These are phyloP conservation scores for Erucastrum elatum DNA, from an alignment of 345 rosid species.

Conservation along the genomic window DNA sequence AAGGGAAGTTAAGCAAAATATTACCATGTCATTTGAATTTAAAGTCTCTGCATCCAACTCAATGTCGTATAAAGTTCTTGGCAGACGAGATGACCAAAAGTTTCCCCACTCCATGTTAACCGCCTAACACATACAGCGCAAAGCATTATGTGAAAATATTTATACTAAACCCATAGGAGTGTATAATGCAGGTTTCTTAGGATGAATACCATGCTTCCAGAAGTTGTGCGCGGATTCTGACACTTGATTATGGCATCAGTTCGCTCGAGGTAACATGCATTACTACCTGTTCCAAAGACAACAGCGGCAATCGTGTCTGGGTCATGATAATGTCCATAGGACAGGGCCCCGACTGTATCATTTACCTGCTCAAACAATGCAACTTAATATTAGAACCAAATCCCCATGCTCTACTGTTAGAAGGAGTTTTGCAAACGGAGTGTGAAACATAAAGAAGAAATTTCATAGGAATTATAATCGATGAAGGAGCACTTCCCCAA, in stretches of 20 bases:
- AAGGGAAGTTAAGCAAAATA: not conserved
- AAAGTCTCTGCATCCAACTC: slow-evolving; percentile 82
- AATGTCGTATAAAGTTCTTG: slow-evolving; percentile 83
- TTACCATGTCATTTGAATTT: slow-evolving; percentile 86
- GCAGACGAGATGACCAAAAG: slow-evolving; percentile 83
- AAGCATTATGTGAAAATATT: not conserved
- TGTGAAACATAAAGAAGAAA: not conserved
- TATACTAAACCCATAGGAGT: not conserved
- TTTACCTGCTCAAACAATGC: slow-evolving; percentile 60
- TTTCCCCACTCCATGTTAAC: slow-evolving; percentile 99
- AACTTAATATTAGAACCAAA: slow-evolving; percentile 12
- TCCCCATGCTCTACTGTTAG: not conserved
- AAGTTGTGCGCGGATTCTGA: slow-evolving; percentile 75
- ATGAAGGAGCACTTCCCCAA: slow-evolving; percentile 10
- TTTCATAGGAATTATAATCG: not conserved
- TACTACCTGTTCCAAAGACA: slow-evolving; percentile 89
- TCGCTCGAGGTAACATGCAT: slow-evolving; percentile 91
- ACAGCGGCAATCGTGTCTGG: slow-evolving; percentile 91
- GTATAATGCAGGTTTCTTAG: not conserved
- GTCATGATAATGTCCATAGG: slow-evolving; percentile 89
- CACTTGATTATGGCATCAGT: slow-evolving; percentile 88
- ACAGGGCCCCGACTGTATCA: slow-evolving; percentile 89
- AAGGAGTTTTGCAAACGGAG: not conserved
- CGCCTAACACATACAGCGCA: slow-evolving; percentile 49
- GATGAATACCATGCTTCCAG: slow-evolving; percentile 85